Base-by-base conservation (phyloP, 179 eudicot genomes). In the Monotropa hypopitys region DNA sequence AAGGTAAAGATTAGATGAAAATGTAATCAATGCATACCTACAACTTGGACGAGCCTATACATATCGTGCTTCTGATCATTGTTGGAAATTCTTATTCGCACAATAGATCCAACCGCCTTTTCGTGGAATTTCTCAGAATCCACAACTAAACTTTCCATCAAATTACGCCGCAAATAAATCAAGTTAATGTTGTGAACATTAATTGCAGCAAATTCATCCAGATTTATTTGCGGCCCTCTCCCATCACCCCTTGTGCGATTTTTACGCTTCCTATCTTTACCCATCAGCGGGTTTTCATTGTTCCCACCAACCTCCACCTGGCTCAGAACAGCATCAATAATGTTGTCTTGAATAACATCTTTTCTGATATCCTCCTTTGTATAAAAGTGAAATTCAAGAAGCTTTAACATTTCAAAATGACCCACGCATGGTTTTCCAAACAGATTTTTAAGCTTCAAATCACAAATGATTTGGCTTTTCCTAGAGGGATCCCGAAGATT, bases 351-450 rank as follows among this genome's bases (percentile, higher is more conserved):
- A 61, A 80, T 65, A 66, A 70, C 45, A 80, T 71, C 50, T 30
- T 81, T 82, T 70, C 38, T 70, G 50, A 70, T 18, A 76, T 84
- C 86, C 46, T 91, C 91, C 80, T 88, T 87, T 74, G 85, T 71
- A 54, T 84, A 78, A 79, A 88, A 88, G 79, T 91, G 97, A 40
- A 78, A 85, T 76, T 93, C 98, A 32, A 93, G 91, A 79, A 91
- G 98, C 90, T 91, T 91, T 75, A 90, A 80, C 98, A 91, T 91
- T 87, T 93, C 98, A 85, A 90, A 80, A 80, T 90, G 97, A 69
- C 89, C 98, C 62, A 91, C 97, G 57, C 92, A 87, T 33, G 90
- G 83, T 71, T 89, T 93, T 53, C 91, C 91, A 81, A 93, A 93
- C 56, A 93, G 76, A 75, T 78, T 90, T 73, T 81, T 85, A 76